Conservation (phyloP, 768 basidiomycete species). For the Gelatoporia subvermispora region DNA sequence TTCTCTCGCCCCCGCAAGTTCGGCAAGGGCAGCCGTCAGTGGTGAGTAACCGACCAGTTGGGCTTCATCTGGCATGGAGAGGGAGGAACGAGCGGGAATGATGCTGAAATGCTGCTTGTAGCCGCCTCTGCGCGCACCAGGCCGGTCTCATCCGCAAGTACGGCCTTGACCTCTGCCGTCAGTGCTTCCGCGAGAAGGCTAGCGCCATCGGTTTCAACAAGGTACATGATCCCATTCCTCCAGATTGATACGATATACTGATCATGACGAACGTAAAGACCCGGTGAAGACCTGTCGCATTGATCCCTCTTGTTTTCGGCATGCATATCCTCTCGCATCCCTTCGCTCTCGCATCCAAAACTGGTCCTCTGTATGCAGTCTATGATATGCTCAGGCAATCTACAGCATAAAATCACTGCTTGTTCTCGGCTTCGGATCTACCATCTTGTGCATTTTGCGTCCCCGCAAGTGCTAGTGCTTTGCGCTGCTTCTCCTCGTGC, state of each 20-base stretch:
- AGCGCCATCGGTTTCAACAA: conserved; percentile 91
- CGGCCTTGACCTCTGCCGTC: conserved; percentile 94
- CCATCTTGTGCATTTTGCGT: neutral
- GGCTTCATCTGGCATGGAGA: neutral
- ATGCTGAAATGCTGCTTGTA: conserved; percentile 28
- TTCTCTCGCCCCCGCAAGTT: conserved; percentile 93
- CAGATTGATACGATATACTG: neutral
- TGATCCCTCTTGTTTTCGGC: neutral
- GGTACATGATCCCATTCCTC: conserved; percentile 40
- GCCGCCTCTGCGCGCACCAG: conserved; percentile 95
- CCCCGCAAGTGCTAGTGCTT: neutral
- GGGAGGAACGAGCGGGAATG: neutral
- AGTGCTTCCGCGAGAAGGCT: conserved; percentile 97
- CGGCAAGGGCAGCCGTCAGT: conserved; percentile 94
- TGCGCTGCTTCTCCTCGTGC: too few relatives aligned
- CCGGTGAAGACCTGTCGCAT: conserved; percentile 14
- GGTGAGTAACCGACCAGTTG: conserved; percentile 49
- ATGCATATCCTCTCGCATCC: conserved; percentile 4
- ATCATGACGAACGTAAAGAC: conserved; percentile 6
- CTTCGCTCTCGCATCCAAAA: conserved; percentile 5
- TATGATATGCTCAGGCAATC: too few relatives aligned
- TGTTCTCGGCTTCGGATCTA: conserved; percentile 1
- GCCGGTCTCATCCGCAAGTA: conserved; percentile 98
- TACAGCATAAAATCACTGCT: too few relatives aligned
- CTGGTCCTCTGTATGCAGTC: too few relatives aligned